Conservation (phyloP, 108 stramenopile genomes). For the Schizochytrium sp. region DNA sequence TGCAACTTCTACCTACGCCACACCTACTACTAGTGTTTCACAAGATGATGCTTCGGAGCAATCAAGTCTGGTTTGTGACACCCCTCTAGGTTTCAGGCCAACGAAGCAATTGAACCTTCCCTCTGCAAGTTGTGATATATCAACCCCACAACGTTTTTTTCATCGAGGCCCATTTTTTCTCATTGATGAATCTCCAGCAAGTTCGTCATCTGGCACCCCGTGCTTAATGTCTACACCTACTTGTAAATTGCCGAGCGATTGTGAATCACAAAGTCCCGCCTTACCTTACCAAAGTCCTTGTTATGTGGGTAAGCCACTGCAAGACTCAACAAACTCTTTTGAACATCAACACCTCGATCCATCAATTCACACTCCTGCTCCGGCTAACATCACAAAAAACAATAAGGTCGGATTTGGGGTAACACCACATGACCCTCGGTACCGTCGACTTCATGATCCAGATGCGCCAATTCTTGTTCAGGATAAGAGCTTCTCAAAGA, state of each 20-base stretch:
- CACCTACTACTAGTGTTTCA: too few species aligned
- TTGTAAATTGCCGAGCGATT: not conserved
- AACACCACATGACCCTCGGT: not conserved
- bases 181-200: too few species aligned
- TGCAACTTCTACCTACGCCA: too few species aligned
- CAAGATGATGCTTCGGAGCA: too few species aligned
- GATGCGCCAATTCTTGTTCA: constrained; percentile 10
- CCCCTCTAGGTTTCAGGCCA: too few species aligned
- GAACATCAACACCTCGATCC: not conserved
- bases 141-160: too few species aligned
- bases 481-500: constrained; percentile 26
- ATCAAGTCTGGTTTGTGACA: too few species aligned
- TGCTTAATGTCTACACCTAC: not conserved
- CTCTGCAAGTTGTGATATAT: too few species aligned
- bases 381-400: not conserved
- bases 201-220: too few species aligned
- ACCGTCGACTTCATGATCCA: constrained; percentile 21
- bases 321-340: not conserved
- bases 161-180: too few species aligned
- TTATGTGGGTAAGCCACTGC: not conserved
- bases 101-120: too few species aligned
- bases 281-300: not conserved
- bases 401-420: not conserved
- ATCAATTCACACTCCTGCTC: not conserved
- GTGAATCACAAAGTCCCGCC: not conserved